Base-by-base conservation (phyloP, 2,329 filamentous ascomycete species). In the Geosmithia putterillii region DNA sequence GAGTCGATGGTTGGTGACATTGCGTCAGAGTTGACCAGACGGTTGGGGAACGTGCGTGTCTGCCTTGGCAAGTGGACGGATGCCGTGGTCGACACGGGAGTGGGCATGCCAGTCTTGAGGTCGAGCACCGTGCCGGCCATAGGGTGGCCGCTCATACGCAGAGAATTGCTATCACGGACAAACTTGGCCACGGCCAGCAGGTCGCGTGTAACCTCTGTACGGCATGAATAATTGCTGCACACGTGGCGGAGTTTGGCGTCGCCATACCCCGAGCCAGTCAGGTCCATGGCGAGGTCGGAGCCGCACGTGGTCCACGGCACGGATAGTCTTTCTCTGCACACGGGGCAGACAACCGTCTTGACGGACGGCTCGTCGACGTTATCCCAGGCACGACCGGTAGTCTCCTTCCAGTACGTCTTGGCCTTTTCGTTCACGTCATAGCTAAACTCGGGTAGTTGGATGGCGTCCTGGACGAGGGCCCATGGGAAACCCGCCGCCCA, bases 71-170 rank as follows among this genome's bases (percentile, higher is more conserved):
- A 10, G 23, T 25, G 6, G 10, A 10, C 10, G 23, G 23, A 25
- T 10, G 10, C 23, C 10, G 23, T 25, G 10, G 23, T 6, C 7
- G 34, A 7, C 14, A 36, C 34, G 34, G 6, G 34, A 6, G 34
- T 36, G 0, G 78, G 74, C 15, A 64, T 57, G 0, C 83, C 83
- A 0, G 53, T 66, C 1, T 60, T 56, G 1, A 69, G 55, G 8
- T 75, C 65, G 7, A 86, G 65, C 4, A 86, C 56, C 0, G 83
- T 87, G 1, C 84, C 83, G 0, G 81, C 78, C 66, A 89, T 76
- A 0, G 82, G 77, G 2, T 62, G 54, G 7, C 66, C 69, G 28
- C 18, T n/a, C 4, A n/a, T 42, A 14, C 19, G 14, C 4, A 42
- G 19, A 17, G 43, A n/a, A 0, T 37, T 9, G 8, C 14, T 21